Percentiles rank a stretch among this genome's conserved stretches.
phyloP scores from a whole-genome alignment of 768 basidiomycete genomes.

The Termitomyces sp. region DNA sequence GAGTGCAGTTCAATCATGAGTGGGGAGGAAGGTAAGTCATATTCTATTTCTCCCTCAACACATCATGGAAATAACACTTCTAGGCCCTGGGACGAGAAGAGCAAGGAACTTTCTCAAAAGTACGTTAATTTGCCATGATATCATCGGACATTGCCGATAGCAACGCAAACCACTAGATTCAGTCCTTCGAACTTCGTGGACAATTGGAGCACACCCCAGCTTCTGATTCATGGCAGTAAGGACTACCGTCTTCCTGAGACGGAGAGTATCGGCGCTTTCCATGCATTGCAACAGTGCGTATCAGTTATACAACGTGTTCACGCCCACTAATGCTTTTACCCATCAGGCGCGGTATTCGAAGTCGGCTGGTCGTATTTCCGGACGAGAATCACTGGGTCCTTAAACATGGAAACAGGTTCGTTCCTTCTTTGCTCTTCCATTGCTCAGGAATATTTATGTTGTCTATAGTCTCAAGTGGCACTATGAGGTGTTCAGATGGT shows the following conservation, averaged over 20 bases:
- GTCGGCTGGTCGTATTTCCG: constrained; percentile 78
- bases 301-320: neutral
- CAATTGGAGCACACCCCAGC: constrained; percentile 83
- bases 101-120: constrained; percentile 52
- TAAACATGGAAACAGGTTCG: constrained; percentile 69
- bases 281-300: constrained; percentile 77
- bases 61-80: neutral
- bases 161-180: constrained; percentile 34
- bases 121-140: constrained; percentile 21
- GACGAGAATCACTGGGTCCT: constrained; percentile 93
- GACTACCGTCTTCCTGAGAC: constrained; percentile 86
- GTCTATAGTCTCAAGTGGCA: constrained; percentile 82
- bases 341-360: constrained; percentile 63
- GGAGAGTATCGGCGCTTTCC: constrained; percentile 80
- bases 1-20: constrained; percentile 71
- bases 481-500: constrained; percentile 90
- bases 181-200: constrained; percentile 78
- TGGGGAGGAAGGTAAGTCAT: constrained; percentile 58
- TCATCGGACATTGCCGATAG: neutral
- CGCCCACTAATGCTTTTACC: neutral
- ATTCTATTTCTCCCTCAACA: neutral
- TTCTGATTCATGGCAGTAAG: constrained; percentile 83
- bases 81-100: constrained; percentile 65
- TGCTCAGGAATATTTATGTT: neutral
- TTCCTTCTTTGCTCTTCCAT: neutral